phyloP scores from a whole-genome alignment of 2,329 filamentous ascomycete species.

The Fusarium verrucosum region DNA sequence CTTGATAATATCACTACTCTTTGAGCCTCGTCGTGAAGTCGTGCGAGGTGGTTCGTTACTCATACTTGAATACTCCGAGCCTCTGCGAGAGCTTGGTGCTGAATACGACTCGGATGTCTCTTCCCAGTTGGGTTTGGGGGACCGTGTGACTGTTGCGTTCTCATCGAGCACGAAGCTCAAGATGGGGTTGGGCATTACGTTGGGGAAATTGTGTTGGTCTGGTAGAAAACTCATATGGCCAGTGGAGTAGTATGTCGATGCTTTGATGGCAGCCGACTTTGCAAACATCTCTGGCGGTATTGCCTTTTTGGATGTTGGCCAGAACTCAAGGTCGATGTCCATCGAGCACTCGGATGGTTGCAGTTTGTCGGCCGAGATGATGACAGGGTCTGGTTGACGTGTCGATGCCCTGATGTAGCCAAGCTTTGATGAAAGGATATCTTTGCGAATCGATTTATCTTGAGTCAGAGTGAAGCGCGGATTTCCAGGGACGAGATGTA shows the following conservation, averaged over 20 bases:
- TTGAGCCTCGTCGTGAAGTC: not conserved
- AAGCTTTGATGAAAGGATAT: slow-evolving; percentile 17
- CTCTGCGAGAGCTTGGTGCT: not conserved
- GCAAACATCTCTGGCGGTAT: slow-evolving; percentile 20
- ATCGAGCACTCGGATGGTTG: slow-evolving; percentile 10
- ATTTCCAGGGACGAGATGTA: slow-evolving; percentile 18
- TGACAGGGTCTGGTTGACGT: slow-evolving; percentile 21
- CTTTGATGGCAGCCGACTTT: slow-evolving; percentile 22
- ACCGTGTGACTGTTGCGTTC: not conserved
- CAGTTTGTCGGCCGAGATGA: slow-evolving; percentile 27
- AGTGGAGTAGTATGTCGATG: slow-evolving; percentile 28
- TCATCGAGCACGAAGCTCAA: slow-evolving; percentile 29
- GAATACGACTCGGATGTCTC: not conserved
- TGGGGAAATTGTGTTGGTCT: slow-evolving; percentile 26
- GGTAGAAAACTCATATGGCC: slow-evolving; percentile 25
- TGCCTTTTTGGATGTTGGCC: slow-evolving; percentile 17
- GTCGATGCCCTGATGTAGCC: slow-evolving; percentile 25
- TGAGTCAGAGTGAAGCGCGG: slow-evolving; percentile 18
- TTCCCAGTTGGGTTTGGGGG: not conserved
- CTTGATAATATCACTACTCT: slow-evolving; percentile 4
- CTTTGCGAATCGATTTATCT: slow-evolving; percentile 28
- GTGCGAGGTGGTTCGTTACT: not conserved
- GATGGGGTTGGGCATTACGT: slow-evolving; percentile 8
- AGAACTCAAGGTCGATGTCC: slow-evolving; percentile 29
- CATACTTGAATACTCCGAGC: not conserved